Evolutionary conservation across 306 rosid species (phyloP), one percentile per base, ranked within the genome.

Genomic region (Cucurbita maxima): DNA sequence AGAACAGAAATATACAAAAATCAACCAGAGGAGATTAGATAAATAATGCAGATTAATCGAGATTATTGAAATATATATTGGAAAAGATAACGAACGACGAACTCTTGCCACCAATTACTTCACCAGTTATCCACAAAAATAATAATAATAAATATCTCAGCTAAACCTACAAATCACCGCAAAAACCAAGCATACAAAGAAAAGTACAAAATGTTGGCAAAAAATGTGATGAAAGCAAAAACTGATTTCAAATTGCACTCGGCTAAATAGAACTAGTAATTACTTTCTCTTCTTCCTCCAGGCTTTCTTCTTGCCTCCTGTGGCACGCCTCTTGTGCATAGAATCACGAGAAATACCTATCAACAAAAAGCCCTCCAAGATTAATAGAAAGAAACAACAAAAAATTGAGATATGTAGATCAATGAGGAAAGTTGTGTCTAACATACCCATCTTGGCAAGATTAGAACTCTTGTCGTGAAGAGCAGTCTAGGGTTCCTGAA

Each of bases 221-320:
- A 3, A 34, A 60, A 36, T 60, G 20, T 14, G 1, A 36, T 19
- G 9, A 64, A 64, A 18, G 13, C 0, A 64, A 41, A 40, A 64
- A 64, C n/a, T 19, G 53, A 64, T 43, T 0, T 64, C 36, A 64
- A 64, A 18, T 40, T 20, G 8, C 13, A 64, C 53, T 20, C 18
- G 1, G 38, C 11, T 1, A 44, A 66, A 19, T 10, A 66, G 12
- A 19, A 66, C 38, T 19, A 51, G 51, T 40, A 18, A 14, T 44
- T 66, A 66, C 72, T 66, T 66, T 66, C 72, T 1, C 72, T 66
- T 66, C 54, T 66, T 66, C 54, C 72, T 66, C 72, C 72, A 66
- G 6, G 72, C 72, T 38, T 44, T 66, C 72, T 66, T 66, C 38
- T 66, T 66, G 38, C 72, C 72, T 11, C 72, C 72, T 0, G 72